phyloP scores from a whole-genome alignment of 345 rosid species.

The Aethionema arabicum region DNA sequence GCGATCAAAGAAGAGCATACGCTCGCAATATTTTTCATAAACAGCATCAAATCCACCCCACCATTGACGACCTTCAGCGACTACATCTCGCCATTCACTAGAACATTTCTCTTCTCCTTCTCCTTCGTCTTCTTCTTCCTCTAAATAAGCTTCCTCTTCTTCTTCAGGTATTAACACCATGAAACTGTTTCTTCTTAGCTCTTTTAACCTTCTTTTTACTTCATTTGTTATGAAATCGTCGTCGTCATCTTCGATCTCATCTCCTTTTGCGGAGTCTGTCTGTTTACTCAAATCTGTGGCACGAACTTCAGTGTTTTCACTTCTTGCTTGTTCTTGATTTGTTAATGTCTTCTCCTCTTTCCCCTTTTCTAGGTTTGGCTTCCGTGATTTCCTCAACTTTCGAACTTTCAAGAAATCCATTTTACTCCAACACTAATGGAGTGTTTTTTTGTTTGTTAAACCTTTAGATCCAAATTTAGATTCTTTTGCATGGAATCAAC shows the following conservation, averaged over 20 bases:
- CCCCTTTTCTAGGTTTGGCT: slow-evolving; percentile 47
- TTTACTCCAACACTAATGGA: slow-evolving; percentile 24
- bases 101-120: slow-evolving; percentile 58
- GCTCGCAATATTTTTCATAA: slow-evolving; percentile 80
- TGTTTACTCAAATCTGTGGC: slow-evolving; percentile 38
- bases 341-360: slow-evolving; percentile 48
- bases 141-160: slow-evolving; percentile 66
- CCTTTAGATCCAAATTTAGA: slow-evolving; percentile 29
- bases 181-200: slow-evolving; percentile 84
- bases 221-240: slow-evolving; percentile 93
- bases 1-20: slow-evolving; percentile 84
- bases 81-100: slow-evolving; percentile 84
- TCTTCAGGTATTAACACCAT: slow-evolving; percentile 96
- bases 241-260: slow-evolving; percentile 73
- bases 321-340: slow-evolving; percentile 45
- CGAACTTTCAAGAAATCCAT: slow-evolving; percentile 80
- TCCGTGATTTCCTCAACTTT: slow-evolving; percentile 61
- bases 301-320: slow-evolving; percentile 39
- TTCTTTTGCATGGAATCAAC: slow-evolving; percentile 28
- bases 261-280: slow-evolving; percentile 32
- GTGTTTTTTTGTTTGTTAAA: not conserved
- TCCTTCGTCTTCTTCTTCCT: slow-evolving; percentile 55
- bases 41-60: slow-evolving; percentile 95
- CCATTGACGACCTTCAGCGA: slow-evolving; percentile 87
- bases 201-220: slow-evolving; percentile 89